These are phyloP conservation scores for Tetrahymena malaccensis DNA, from an alignment of 73 alveolate species.

Conservation along the genomic window DNA sequence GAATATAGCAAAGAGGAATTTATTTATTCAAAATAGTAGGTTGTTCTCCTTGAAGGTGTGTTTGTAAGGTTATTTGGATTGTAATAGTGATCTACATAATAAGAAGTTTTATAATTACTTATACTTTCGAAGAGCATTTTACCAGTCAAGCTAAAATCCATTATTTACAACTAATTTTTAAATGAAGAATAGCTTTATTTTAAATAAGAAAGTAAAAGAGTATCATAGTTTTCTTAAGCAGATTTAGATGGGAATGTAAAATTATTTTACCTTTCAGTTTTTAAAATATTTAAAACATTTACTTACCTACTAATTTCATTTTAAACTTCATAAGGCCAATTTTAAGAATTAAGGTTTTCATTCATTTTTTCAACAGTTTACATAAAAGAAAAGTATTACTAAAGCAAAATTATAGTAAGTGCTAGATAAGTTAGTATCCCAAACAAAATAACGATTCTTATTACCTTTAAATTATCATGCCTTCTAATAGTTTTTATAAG, in stretches of 20 bases:
- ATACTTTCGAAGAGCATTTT: not conserved
- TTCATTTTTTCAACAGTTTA: not conserved
- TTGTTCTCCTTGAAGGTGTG: not conserved
- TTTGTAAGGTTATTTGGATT: not conserved
- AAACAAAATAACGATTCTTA: not conserved
- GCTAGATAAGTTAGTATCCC: not conserved
- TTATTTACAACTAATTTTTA: not conserved
- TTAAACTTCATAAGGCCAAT: not conserved
- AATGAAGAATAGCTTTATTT: not conserved
- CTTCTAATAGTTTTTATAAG: not conserved
- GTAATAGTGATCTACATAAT: not conserved
- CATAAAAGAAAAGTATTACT: not conserved
- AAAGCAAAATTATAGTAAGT: not conserved
- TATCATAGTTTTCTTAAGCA: not conserved
- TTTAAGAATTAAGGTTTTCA: not conserved
- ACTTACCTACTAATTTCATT: not conserved
- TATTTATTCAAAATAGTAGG: not conserved
- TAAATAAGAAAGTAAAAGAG: not conserved
- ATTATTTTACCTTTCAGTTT: not conserved
- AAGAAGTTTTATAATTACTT: not conserved
- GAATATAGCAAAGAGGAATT: not conserved
- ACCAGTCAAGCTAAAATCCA: not conserved
- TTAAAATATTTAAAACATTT: not conserved
- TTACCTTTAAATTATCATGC: not conserved
- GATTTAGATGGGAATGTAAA: not conserved